Evolutionary conservation across 2,329 filamentous ascomycete genomes (phyloP), one percentile per base, ranked within the genome.

Genomic region (Epichloe sp.): DNA sequence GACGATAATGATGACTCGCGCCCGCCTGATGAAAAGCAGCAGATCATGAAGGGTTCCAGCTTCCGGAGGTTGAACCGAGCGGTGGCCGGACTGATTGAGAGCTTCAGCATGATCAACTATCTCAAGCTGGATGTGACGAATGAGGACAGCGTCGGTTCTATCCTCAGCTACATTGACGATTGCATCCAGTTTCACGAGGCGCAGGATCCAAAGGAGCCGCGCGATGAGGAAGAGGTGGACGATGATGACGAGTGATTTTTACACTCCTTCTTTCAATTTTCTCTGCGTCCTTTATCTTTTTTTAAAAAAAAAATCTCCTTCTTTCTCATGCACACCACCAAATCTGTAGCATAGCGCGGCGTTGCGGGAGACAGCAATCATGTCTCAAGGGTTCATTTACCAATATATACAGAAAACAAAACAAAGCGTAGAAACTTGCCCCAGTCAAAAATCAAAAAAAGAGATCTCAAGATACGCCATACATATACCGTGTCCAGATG

Each of bases 71-170:
- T 97, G 57, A 96, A 96, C 65, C 79, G 81, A 54, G 91, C 91
- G 0, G 91, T 98, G 5, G 93, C 87, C 1, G 81, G 86, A 49
- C 72, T 98, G 57, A 95, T 98, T 57, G 93, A 97, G 66, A 93
- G 88, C 67, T 98, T 96, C 70, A 95, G 89, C 71, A 94, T 98
- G 88, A 88, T 98, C 12, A 95, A 87, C 46, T 98, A 95, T 64
- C 74, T 96, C 52, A 88, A 90, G 70, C 74, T 97, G 44, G 87
- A 97, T 63, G 85, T 84, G 31, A 86, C 93, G 57, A 83, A 95
- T 60, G 91, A 97, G 69, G 89, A 97, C 60, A 97, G 91, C 62
- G 83, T 97, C 4, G 84, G 78, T 1, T 82, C 72, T 62, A 84
- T 95, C 26, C 68, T 96, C 59, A 95, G 88, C 72, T 88, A 94